These are phyloP conservation scores for Phellopilus nigrolimitatus DNA, from an alignment of 1,284 basidiomycete genomes.

Conservation along the genomic window DNA sequence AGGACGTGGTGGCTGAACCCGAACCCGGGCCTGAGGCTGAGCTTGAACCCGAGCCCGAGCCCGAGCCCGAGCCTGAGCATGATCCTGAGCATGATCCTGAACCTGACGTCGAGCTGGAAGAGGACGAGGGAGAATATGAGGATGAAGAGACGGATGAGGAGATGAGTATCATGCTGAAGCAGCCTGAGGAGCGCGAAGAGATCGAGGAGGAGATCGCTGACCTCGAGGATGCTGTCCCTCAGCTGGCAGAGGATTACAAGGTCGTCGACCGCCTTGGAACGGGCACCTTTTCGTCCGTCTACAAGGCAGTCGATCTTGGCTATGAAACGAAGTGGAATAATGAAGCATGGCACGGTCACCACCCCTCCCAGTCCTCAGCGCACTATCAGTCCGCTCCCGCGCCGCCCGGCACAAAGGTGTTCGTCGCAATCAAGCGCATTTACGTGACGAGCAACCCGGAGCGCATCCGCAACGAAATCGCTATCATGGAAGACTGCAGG, in stretches of 20 bases:
- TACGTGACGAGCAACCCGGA: constrained; percentile 94
- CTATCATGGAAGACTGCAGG: constrained; percentile 85
- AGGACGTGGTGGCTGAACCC: constrained; percentile 27
- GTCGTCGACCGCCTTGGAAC: constrained; percentile 92
- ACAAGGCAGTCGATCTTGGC: constrained; percentile 87
- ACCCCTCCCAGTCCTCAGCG: constrained; percentile 55
- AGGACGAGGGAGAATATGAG: constrained; percentile 31
- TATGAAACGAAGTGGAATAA: constrained; percentile 82
- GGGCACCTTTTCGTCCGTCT: constrained; percentile 98
- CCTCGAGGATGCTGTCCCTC: constrained; percentile 55
- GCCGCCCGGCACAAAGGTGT: constrained; percentile 49
- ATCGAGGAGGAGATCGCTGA: constrained; percentile 75
- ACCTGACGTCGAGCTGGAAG: constrained; percentile 17
- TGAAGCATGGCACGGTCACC: constrained; percentile 67
- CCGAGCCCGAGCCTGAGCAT: too few species aligned
- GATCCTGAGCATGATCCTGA: too few species aligned
- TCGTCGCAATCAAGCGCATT: constrained; percentile 95
- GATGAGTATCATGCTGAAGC: constrained; percentile 47
- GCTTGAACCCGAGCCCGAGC: too few species aligned
- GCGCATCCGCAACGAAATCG: constrained; percentile 90
- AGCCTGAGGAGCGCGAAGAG: constrained; percentile 67
- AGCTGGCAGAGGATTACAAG: constrained; percentile 66
- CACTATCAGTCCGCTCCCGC: constrained; percentile 50
- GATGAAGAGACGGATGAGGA: constrained; percentile 50
- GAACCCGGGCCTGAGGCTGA: too few species aligned